Evolutionary conservation across 495 filamentous ascomycete species (phyloP).

Genomic region (Tuber indicum): DNA sequence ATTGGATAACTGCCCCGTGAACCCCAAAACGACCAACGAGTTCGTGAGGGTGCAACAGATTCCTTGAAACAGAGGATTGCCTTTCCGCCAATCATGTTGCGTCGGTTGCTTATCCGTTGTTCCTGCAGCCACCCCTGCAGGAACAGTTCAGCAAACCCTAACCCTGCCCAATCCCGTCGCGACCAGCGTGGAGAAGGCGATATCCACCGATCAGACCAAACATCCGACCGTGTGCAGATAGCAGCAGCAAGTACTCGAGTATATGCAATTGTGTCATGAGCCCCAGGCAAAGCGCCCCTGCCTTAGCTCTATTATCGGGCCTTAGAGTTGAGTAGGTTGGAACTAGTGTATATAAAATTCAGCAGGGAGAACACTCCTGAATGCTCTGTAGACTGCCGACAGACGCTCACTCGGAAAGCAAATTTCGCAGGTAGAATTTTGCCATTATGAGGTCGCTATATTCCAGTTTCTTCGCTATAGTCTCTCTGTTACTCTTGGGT

Average conservation of each 20-base stretch:
- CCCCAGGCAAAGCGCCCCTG: background rate
- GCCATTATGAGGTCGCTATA: background rate
- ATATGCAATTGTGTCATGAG: background rate
- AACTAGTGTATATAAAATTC: background rate
- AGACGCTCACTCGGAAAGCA: background rate
- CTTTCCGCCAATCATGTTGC: background rate
- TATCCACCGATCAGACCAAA: background rate
- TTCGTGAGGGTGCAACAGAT: background rate
- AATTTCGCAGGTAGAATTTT: conserved; percentile 1
- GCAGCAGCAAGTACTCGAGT: background rate
- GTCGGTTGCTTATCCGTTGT: background rate
- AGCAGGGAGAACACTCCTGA: background rate
- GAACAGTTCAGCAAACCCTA: conserved; percentile 6
- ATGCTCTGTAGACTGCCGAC: background rate
- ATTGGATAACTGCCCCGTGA: background rate
- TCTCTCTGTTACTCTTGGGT: background rate
- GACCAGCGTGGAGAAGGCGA: background rate
- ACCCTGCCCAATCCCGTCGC: background rate
- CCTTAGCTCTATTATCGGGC: background rate
- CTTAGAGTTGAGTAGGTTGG: background rate
- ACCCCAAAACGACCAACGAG: background rate
- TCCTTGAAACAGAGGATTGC: background rate
- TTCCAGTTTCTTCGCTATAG: background rate
- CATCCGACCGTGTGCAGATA: background rate
- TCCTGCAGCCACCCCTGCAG: background rate